phyloP scores from a whole-genome alignment of 2,329 filamentous ascomycete species.

The Celoporthe dispersa region DNA sequence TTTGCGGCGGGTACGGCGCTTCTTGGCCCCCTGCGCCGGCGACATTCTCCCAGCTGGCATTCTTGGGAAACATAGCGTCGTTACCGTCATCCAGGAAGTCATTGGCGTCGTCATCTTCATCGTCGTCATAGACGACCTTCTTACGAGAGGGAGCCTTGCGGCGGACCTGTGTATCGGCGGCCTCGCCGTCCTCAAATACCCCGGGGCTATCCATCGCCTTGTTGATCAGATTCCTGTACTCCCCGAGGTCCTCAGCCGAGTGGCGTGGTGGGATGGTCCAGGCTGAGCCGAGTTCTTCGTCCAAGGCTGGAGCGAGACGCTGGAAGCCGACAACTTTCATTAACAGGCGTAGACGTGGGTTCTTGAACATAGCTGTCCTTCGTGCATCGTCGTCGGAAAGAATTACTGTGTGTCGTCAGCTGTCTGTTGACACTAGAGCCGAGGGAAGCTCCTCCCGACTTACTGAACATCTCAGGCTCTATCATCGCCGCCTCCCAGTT shows the following conservation, averaged over 20 bases:
- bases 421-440: too few species aligned
- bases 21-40: conserved; percentile 62
- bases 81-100: conserved; percentile 52
- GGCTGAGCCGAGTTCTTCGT: conserved; percentile 74
- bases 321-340: conserved; percentile 77
- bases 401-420: conserved; percentile 49
- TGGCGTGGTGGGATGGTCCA: conserved; percentile 78
- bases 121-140: conserved; percentile 71
- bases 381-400: conserved; percentile 68
- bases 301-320: conserved; percentile 54
- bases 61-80: conserved; percentile 70
- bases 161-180: conserved; percentile 78
- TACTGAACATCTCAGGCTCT: conserved; percentile 58
- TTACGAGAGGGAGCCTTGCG: conserved; percentile 64
- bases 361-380: conserved; percentile 81
- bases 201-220: conserved; percentile 80
- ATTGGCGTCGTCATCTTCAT: conserved; percentile 59
- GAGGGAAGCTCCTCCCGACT: conserved; percentile 35
- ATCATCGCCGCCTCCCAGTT: conserved; percentile 37
- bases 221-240: conserved; percentile 73
- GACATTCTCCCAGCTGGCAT: conserved; percentile 41
- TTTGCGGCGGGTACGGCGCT: conserved; percentile 57
- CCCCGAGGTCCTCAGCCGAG: conserved; percentile 67
- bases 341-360: conserved; percentile 83
- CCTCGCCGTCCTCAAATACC: conserved; percentile 73